These are phyloP conservation scores for Fusarium secorum DNA, from an alignment of 2,329 filamentous ascomycete genomes.

Conservation along the genomic window DNA sequence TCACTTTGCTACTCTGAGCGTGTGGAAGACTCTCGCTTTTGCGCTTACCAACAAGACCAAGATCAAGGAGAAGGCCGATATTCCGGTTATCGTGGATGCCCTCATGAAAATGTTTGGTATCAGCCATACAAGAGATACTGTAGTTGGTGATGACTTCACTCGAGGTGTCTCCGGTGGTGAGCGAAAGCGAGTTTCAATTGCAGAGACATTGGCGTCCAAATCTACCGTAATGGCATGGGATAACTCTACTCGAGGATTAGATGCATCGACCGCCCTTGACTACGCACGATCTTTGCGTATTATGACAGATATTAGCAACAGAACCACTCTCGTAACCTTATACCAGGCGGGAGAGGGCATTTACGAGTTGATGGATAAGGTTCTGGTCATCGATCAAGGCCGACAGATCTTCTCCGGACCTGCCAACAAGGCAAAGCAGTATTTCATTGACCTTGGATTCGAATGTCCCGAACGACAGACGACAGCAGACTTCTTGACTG, in stretches of 20 bases:
- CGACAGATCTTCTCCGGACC: slow-evolving; percentile 72
- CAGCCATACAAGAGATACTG: slow-evolving; percentile 75
- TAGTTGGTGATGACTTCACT: slow-evolving; percentile 76
- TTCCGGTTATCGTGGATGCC: slow-evolving; percentile 73
- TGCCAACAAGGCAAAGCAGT: slow-evolving; percentile 66
- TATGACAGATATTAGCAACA: slow-evolving; percentile 79
- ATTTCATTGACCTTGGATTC: slow-evolving; percentile 74
- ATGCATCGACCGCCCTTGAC: slow-evolving; percentile 80
- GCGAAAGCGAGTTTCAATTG: slow-evolving; percentile 80
- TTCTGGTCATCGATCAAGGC: slow-evolving; percentile 77
- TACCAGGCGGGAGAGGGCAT: slow-evolving; percentile 56
- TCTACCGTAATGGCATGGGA: slow-evolving; percentile 80
- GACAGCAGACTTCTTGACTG: slow-evolving; percentile 55
- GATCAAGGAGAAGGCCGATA: slow-evolving; percentile 68
- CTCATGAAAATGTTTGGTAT: slow-evolving; percentile 83
- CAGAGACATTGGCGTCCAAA: slow-evolving; percentile 78
- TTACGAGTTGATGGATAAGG: slow-evolving; percentile 74
- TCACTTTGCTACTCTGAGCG: slow-evolving; percentile 77
- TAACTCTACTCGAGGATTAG: slow-evolving; percentile 81
- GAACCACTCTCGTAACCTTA: slow-evolving; percentile 55
- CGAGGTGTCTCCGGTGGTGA: slow-evolving; percentile 83
- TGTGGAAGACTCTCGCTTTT: slow-evolving; percentile 80
- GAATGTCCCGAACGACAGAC: slow-evolving; percentile 73
- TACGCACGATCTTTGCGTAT: slow-evolving; percentile 74
- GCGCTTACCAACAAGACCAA: slow-evolving; percentile 78